Conservation (phyloP, 1,139 yeast genomes). For the Suhomyces bokatorum region DNA sequence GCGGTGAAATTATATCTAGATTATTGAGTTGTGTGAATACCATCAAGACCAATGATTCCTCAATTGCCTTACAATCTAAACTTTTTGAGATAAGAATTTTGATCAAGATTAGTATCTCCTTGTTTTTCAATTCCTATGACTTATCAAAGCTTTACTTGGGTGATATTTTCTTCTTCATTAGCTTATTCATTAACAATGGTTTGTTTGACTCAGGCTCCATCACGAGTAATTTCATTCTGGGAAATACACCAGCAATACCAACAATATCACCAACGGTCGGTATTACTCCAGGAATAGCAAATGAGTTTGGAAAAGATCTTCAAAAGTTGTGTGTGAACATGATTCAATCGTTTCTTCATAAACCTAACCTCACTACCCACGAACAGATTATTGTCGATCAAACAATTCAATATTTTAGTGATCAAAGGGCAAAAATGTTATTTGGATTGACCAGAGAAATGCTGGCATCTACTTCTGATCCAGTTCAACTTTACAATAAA, state of each 20-base stretch:
- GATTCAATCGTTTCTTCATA: slow-evolving; percentile 69
- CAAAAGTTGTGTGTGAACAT: slow-evolving; percentile 68
- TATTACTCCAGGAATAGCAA: background rate
- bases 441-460: slow-evolving; percentile 77
- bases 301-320: slow-evolving; percentile 56
- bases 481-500: slow-evolving; percentile 47
- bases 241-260: background rate
- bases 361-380: slow-evolving; percentile 48
- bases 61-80: slow-evolving; percentile 59
- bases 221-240: background rate
- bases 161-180: slow-evolving; percentile 68
- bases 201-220: slow-evolving; percentile 44
- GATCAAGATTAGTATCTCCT: slow-evolving; percentile 62
- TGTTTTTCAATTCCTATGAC: slow-evolving; percentile 71
- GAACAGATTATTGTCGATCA: slow-evolving; percentile 49
- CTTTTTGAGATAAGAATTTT: slow-evolving; percentile 76
- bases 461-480: slow-evolving; percentile 29
- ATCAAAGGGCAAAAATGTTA: slow-evolving; percentile 71
- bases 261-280: background rate
- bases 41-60: slow-evolving; percentile 47
- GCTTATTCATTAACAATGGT: slow-evolving; percentile 73
- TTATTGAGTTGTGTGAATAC: slow-evolving; percentile 53
- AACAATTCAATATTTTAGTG: slow-evolving; percentile 61
- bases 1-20: slow-evolving; percentile 63
- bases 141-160: slow-evolving; percentile 69